Base-by-base conservation (phyloP, 305 asterid species). In the Fraxinus paxiana region DNA sequence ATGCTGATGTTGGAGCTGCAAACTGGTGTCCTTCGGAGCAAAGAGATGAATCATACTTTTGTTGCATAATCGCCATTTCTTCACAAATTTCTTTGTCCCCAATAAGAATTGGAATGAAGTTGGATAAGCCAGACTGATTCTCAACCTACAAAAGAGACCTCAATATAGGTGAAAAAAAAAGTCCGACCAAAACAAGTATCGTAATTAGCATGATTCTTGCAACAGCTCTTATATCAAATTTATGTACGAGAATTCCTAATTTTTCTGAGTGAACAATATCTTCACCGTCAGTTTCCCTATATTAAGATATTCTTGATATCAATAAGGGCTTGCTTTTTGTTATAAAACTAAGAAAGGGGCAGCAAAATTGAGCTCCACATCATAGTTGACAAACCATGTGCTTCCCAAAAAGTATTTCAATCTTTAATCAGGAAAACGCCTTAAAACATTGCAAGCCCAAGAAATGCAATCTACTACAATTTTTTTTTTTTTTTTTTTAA, bases 121-220 rank as follows among this genome's bases (percentile, higher is more conserved):
- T 96, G 77, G 99, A 94, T 82, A 96, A 74, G 24, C 99, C 99
- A 34, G 92, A 96, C 83, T 92, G 92, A 84, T 96, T 96, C 87
- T 96, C 99, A 35, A 96, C 97, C 98, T 96, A 89, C 88, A 88
- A 77, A 80, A 69, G 69, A 82, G 34, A 69, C 33, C 26, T 79
- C 78, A 71, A 72, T 67, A 56, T 17, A 56, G 18, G 65, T 33
- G 76, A 1, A 0, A 51, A 51, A 48, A 48, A n/a, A 73, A 43
- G 56, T 34, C 69, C 54, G 46, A 34, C 51, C 18, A 75, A 61
- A 69, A 80, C 41, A 63, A 43, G 15, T 31, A 77, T 65, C 37
- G 1, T 65, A 24, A 51, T 80, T 41, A 41, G 26, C 54, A 72
- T 77, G 78, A 46, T 59, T 41, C 67, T 77, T 35, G 24, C 59